phyloP scores from a whole-genome alignment of 768 basidiomycete species.

The Dioszegia crocea region DNA sequence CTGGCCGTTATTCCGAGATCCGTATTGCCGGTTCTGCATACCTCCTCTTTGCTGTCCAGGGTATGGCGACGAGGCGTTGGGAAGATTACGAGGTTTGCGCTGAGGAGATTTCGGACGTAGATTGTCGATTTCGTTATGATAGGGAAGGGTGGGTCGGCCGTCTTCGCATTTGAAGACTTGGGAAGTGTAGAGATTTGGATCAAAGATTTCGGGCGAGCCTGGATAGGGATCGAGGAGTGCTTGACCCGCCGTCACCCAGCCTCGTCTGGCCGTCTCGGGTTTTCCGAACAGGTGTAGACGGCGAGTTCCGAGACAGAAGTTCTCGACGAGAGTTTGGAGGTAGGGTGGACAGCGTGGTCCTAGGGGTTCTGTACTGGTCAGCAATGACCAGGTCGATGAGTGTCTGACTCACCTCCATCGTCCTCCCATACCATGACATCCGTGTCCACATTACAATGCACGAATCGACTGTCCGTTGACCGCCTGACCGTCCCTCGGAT shows the following conservation, averaged over 20 bases:
- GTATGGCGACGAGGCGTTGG: background rate
- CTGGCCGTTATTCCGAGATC: background rate
- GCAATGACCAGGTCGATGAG: no score
- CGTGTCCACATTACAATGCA: constrained; percentile 92
- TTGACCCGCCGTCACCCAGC: constrained; percentile 60
- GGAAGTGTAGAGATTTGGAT: constrained; percentile 7
- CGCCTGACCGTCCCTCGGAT: constrained; percentile 94
- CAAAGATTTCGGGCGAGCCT: constrained; percentile 54
- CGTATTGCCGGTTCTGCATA: background rate
- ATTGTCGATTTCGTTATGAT: constrained; percentile 64
- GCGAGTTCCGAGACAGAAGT: constrained; percentile 90
- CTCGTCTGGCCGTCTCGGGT: constrained; percentile 63
- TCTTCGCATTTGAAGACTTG: constrained; percentile 12
- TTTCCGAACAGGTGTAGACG: constrained; percentile 86
- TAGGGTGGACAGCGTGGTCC: constrained; percentile 80
- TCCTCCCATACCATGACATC: constrained; percentile 57
- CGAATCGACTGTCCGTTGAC: constrained; percentile 92
- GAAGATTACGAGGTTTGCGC: constrained; percentile 14
- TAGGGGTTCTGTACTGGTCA: background rate
- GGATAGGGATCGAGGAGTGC: constrained; percentile 21
- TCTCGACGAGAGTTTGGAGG: constrained; percentile 92
- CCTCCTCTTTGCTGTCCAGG: background rate
- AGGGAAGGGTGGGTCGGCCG: constrained; percentile 20
- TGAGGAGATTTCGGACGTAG: constrained; percentile 78
- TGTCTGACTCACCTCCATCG: constrained; percentile 51